A percentile compares a stretch with the other conserved stretches of the same genome.
These are phyloP conservation scores for Cordyceps fumosorosea DNA, from an alignment of 2,329 filamentous ascomycete genomes.

Conservation along the genomic window DNA sequence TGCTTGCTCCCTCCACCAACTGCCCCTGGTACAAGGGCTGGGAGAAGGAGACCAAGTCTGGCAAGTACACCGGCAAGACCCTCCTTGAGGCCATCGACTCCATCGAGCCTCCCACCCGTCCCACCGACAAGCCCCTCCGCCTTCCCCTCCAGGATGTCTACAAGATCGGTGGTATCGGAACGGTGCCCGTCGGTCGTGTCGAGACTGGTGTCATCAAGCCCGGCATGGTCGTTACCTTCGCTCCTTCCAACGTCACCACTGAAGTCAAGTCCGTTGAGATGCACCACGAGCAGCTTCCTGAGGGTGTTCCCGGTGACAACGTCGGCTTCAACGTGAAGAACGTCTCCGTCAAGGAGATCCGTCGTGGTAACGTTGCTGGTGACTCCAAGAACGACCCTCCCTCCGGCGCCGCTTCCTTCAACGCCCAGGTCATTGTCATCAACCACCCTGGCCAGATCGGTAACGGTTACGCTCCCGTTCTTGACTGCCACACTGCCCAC, in stretches of 20 bases:
- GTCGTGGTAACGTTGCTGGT: conserved; percentile 99
- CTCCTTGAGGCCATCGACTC: conserved; percentile 98
- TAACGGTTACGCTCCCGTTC: conserved; percentile 97
- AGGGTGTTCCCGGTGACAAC: conserved; percentile 99
- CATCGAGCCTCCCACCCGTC: conserved; percentile 88
- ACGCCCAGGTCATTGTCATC: conserved; percentile 99
- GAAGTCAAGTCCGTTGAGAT: conserved; percentile 99
- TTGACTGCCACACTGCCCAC: conserved; percentile 99
- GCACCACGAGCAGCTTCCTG: conserved; percentile 97
- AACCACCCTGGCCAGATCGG: conserved; percentile 99
- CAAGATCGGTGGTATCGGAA: conserved; percentile 99
- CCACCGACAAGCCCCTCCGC: conserved; percentile 98
- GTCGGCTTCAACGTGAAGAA: conserved; percentile 99
- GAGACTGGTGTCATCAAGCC: conserved; percentile 96
- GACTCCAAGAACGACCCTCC: conserved; percentile 99
- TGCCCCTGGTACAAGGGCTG: conserved; percentile 99
- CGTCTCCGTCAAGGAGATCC: conserved; percentile 99
- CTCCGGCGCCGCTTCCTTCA: conserved; percentile 84
- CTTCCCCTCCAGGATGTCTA: conserved; percentile 99
- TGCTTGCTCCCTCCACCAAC: conserved; percentile 85
- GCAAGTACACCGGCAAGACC: conserved; percentile 88
- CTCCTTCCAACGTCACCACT: conserved; percentile 97
- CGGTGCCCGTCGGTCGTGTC: conserved; percentile 99
- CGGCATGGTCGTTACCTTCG: conserved; percentile 95
- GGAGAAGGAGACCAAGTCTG: conserved; percentile 90